Conservation (phyloP, 2,329 filamentous ascomycete species). For the Thermochaetoides dissita region DNA sequence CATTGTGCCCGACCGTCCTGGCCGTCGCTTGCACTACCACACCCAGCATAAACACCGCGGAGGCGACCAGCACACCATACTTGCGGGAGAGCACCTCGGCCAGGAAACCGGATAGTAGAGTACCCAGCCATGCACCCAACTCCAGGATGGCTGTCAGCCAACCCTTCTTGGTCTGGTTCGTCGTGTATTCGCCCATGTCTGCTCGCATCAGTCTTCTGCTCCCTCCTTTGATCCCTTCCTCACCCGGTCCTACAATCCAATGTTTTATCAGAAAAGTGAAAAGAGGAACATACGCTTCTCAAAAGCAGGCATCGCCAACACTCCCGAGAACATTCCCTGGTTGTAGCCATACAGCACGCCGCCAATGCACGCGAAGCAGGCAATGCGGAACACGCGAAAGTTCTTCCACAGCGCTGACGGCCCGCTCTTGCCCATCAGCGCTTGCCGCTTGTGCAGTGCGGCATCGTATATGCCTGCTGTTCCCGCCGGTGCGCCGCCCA, state of each 20-base stretch:
- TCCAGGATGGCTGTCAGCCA: constrained; percentile 57
- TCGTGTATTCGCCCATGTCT: constrained; percentile 43
- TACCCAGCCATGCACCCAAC: constrained; percentile 64
- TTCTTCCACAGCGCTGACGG: constrained; percentile 43
- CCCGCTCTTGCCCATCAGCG: constrained; percentile 39
- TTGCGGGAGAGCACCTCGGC: constrained; percentile 57
- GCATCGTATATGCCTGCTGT: constrained; percentile 32
- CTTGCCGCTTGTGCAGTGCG: constrained; percentile 36
- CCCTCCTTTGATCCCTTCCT: too few relatives aligned
- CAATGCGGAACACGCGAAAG: constrained; percentile 45
- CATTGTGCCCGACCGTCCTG: constrained; percentile 37
- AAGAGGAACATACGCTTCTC: constrained; percentile 28
- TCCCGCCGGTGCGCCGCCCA: constrained; percentile 26
- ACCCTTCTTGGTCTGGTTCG: constrained; percentile 40
- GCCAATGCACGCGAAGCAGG: constrained; percentile 48
- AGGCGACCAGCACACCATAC: constrained; percentile 53
- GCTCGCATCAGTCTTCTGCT: too few relatives aligned
- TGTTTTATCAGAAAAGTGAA: background rate
- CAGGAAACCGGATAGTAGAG: constrained; percentile 55
- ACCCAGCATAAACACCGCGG: constrained; percentile 53
- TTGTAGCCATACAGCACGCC: constrained; percentile 58
- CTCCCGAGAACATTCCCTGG: constrained; percentile 62
- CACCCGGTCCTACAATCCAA: too few relatives aligned
- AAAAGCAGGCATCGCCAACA: constrained; percentile 44
- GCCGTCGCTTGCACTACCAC: constrained; percentile 55